These are phyloP conservation scores for Tuber umbilicatum DNA, from an alignment of 495 filamentous ascomycete genomes.

Conservation along the genomic window DNA sequence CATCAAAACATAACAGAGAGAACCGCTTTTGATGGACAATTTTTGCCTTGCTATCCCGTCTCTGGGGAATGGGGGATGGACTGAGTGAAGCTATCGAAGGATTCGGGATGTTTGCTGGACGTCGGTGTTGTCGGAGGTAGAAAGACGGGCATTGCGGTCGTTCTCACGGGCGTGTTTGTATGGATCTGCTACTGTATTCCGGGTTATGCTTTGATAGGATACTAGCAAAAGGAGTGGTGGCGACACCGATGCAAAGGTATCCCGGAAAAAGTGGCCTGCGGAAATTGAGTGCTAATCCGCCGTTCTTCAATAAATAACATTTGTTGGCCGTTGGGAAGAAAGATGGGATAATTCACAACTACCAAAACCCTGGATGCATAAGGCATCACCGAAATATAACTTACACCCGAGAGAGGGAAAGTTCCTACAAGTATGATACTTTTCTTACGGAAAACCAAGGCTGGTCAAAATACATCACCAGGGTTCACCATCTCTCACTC, in stretches of 20 bases:
- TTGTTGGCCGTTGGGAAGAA: not conserved
- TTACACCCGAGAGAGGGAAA: not conserved
- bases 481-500: not conserved
- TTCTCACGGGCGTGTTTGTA: not conserved
- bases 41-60: not conserved
- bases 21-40: not conserved
- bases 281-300: not conserved
- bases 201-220: not conserved
- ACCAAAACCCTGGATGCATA: not conserved
- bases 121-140: not conserved
- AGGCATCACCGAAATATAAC: no score
- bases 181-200: not conserved
- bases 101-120: not conserved
- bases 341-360: not conserved
- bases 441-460: not conserved
- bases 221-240: not conserved
- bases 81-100: not conserved
- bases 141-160: not conserved
- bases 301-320: not conserved
- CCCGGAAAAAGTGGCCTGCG: not conserved
- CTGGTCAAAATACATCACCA: not conserved
- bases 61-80: not conserved
- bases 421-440: not conserved
- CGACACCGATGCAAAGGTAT: not conserved
- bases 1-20: not conserved